A percentile compares a stretch with the other conserved stretches of the same genome.
Conservation (phyloP, 2,329 filamentous ascomycete genomes). For the Kalmusia sp. region DNA sequence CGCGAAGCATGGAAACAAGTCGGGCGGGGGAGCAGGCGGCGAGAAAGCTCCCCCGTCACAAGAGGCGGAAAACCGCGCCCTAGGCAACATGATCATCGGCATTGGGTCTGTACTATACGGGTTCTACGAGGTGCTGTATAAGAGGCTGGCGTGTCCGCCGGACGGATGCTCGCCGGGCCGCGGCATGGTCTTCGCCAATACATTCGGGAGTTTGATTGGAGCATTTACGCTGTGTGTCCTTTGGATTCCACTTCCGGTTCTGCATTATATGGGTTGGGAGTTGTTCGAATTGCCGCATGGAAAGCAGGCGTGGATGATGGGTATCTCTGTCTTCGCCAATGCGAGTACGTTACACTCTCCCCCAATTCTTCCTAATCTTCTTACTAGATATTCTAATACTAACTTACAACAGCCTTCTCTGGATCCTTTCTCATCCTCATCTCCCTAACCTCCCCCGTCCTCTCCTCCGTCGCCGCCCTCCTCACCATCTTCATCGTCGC, state of each 20-base stretch:
- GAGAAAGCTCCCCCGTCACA: conserved; percentile 52
- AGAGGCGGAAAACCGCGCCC: conserved; percentile 71
- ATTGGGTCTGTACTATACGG: conserved; percentile 91
- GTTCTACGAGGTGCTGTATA: conserved; percentile 97
- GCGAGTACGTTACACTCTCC: conserved; percentile 70
- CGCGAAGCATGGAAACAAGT: conserved; percentile 62
- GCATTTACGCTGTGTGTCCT: conserved; percentile 83
- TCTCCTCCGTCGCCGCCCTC: conserved; percentile 90
- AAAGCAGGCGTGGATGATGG: conserved; percentile 78
- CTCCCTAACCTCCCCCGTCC: conserved; percentile 87
- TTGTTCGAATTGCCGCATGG: conserved; percentile 82
- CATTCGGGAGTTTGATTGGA: conserved; percentile 87
- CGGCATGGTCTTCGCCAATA: conserved; percentile 96
- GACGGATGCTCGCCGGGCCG: conserved; percentile 83
- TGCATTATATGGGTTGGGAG: conserved; percentile 82
- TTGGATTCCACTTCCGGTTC: conserved; percentile 88
- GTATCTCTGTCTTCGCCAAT: conserved; percentile 83
- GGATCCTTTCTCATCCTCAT: conserved; percentile 94
- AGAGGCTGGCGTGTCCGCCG: conserved; percentile 89
- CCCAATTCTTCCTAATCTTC: not conserved
- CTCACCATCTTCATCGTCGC: conserved; percentile 98
- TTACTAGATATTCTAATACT: conserved; percentile 5
- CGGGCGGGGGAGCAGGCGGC: conserved; percentile 62
- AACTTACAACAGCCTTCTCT: conserved; percentile 68
- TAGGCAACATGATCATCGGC: conserved; percentile 93